A percentile compares a stretch with the other conserved stretches of the same genome.
These are phyloP conservation scores for Prunus yedoensis DNA, from an alignment of 331 rosid species.

Conservation along the genomic window DNA sequence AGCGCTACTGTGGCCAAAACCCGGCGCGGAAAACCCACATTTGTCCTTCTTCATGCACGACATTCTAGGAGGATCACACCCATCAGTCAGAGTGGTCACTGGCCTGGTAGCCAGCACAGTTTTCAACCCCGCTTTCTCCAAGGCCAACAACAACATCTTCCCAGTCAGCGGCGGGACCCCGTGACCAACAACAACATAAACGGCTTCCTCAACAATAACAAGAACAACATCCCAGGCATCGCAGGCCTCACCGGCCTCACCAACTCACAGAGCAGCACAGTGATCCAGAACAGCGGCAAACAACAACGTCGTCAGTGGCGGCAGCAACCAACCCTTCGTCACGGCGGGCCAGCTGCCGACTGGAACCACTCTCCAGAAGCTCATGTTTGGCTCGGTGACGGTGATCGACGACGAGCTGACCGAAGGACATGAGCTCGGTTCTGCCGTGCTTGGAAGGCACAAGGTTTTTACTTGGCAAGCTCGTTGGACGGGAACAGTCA, in stretches of 20 bases:
- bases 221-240: slow-evolving; percentile 59
- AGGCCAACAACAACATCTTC: slow-evolving; percentile 39
- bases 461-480: slow-evolving; percentile 87
- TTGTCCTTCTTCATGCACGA: slow-evolving; percentile 44
- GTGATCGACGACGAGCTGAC: slow-evolving; percentile 80
- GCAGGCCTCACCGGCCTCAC: slow-evolving; percentile 78
- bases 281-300: slow-evolving; percentile 76
- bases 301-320: slow-evolving; percentile 48
- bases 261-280: slow-evolving; percentile 44
- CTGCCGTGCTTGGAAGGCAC: slow-evolving; percentile 71
- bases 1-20: not conserved
- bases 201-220: slow-evolving; percentile 65
- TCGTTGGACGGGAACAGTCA: slow-evolving; percentile 89
- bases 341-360: slow-evolving; percentile 70
- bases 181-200: slow-evolving; percentile 54
- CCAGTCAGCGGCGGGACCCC: slow-evolving; percentile 65
- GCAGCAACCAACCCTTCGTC: slow-evolving; percentile 57
- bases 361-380: slow-evolving; percentile 67
- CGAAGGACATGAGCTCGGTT: slow-evolving; percentile 65
- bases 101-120: slow-evolving; percentile 34
- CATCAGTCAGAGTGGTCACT: slow-evolving; percentile 36
- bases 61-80: slow-evolving; percentile 33
- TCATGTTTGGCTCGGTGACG: slow-evolving; percentile 80
- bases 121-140: slow-evolving; percentile 27
- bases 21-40: not conserved